Evolutionary conservation across 2,329 filamentous ascomycete genomes (phyloP), one percentile per base, ranked within the genome.

Genomic region (Sclerotinia sclerotiorum): DNA sequence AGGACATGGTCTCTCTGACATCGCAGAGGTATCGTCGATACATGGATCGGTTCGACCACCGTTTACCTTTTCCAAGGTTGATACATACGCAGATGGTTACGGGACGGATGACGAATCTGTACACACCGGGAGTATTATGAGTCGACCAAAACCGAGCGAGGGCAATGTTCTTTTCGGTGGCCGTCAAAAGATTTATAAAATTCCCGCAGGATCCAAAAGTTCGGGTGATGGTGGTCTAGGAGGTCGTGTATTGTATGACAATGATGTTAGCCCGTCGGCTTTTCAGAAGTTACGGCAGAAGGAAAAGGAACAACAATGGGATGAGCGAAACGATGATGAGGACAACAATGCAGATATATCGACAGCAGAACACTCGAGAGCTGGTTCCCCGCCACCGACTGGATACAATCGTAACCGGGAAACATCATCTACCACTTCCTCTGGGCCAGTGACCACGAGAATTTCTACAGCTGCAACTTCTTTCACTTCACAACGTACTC

Each of bases 81-180:
- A 87, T 68, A 93, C 92, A 0, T 91, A 86, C 73, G 88, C 85
- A 1, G 86, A 87, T 69, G 85, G 85, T 39, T 84, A 85, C 73
- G 83, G 80, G 17, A 86, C 85, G 48, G 93, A 97, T 71, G 85
- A 89, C 48, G 88, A 90, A 57, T 87, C 86, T 8, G 81, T 82
- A 5, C 81, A 83, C 13, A 81, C 79, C 57, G 85, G 87, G 1
- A 93, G 91, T 78, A 85, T 98, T n/a, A 94, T 98, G 91, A 90
- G 84, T 74, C 86, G 95, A 64, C 84, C 90, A 10, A 90, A 94
- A 73, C 93, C 92, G 0, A 89, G 87, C 1, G 94, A 98, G 77
- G 93, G 94, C 57, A 99, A 98, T 77, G 90, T 92, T 73, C 80
- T 99, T 68, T 99, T 99, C 79, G 95, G 95, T 68, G 95, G 95